Evolutionary conservation across 208 protist species (phyloP).

Genomic region (Wallacemonas sp.): DNA sequence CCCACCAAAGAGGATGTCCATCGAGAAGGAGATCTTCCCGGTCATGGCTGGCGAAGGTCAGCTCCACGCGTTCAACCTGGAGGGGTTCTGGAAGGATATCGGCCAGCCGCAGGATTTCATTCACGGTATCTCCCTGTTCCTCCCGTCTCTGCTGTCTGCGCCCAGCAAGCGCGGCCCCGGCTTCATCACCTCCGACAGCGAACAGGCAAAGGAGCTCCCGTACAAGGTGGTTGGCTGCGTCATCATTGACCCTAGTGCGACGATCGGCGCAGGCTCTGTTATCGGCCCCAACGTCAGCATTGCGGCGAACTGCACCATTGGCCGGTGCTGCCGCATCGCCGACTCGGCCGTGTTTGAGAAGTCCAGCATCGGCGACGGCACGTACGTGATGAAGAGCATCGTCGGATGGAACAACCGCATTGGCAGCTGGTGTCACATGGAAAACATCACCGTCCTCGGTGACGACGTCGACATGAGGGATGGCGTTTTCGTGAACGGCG

Average conservation of each 20-base stretch:
- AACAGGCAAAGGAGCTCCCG: conserved; percentile 16
- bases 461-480: conserved; percentile 94
- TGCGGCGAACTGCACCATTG: conserved; percentile 93
- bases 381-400: conserved; percentile 91
- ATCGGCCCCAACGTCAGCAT: conserved; percentile 97
- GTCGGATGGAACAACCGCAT: conserved; percentile 96
- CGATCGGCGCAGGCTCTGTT: conserved; percentile 90
- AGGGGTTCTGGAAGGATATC: conserved; percentile 98
- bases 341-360: conserved; percentile 90
- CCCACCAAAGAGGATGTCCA: conserved; percentile 90
- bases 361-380: conserved; percentile 71
- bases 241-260: conserved; percentile 90
- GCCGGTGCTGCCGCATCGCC: conserved; percentile 80
- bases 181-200: conserved; percentile 36
- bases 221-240: conserved; percentile 77
- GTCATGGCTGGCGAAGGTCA: conserved; percentile 91
- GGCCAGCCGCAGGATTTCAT: conserved; percentile 96
- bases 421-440: conserved; percentile 92
- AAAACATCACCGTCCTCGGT: conserved; percentile 94
- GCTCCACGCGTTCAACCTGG: conserved; percentile 95
- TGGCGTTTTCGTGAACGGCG: conserved; percentile 93
- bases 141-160: conserved; percentile 55
- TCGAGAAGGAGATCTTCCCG: conserved; percentile 98
- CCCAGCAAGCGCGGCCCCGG: conserved; percentile 17
- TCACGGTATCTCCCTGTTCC: conserved; percentile 85